Base-by-base conservation (phyloP, 2,329 filamentous ascomycete genomes). In the Alternaria infectoria region DNA sequence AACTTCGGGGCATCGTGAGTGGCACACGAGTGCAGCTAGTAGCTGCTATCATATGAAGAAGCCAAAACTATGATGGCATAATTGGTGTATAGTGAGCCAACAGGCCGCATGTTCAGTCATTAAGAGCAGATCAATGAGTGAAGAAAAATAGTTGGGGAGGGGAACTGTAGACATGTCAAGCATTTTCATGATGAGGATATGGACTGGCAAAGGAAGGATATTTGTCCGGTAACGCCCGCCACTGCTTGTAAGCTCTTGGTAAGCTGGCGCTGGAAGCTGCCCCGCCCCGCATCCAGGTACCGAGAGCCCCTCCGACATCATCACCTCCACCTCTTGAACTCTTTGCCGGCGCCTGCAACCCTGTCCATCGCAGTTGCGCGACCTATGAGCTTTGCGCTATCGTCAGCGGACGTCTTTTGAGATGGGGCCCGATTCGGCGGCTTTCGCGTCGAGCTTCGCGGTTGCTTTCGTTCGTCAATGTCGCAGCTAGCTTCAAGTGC, bases 251-350 rank as follows among this genome's bases (percentile, higher is more conserved):
- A 67, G 62, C 54, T 65, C 62, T 65, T 67, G 57, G 59, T 65
- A 60, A 65, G 65, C 62, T 36, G 26, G 47, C 52, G 52, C 61
- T 59, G 26, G 44, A 36, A 21, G 13, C 32, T 59, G 50, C 65
- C 65, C 32, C 57, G 50, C 65, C 65, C 65, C 65, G 59, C 65
- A 63, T 65, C 57, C 65, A 59, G 59, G 62, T 64, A 64, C 67
- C 67, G 67, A 68, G 21, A 32, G 50, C 59, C 55, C 57, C 62
- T 59, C 62, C 60, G 59, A 56, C 60, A 63, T 52, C 57, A 58
- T 51, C 46, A 59, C 52, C 60, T 56, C 61, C 61, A 59, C 59
- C 57, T 60, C 40, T 21, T 62, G 57, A 63, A 58, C 26, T 51
- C 56, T 60, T 63, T 64, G 40, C 59, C 65, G 61, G 58, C 23